A percentile compares a stretch with the other conserved stretches of the same genome.
Evolutionary conservation across 345 rosid species (phyloP).

Genomic region (Mallotus nudiflorus): DNA sequence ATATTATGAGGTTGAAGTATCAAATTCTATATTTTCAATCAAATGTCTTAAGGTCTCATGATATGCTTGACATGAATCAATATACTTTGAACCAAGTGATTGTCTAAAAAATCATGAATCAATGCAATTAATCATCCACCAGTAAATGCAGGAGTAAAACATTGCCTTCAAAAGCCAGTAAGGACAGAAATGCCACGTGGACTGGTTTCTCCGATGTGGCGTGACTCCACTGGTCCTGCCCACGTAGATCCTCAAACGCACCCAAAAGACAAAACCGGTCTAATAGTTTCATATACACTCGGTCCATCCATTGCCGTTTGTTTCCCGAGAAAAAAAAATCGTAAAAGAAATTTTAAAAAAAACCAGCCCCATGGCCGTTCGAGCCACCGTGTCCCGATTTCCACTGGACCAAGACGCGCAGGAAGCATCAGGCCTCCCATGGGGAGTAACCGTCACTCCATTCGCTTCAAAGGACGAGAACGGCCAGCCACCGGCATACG

Average conservation of each 20-base stretch:
- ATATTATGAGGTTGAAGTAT: too few species aligned
- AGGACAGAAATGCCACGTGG: not conserved
- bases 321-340: slow-evolving; percentile 14
- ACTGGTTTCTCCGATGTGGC: slow-evolving; percentile 13
- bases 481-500: slow-evolving; percentile 70
- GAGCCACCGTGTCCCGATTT: slow-evolving; percentile 79
- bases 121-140: too few species aligned
- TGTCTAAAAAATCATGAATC: too few species aligned
- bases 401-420: slow-evolving; percentile 77
- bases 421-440: slow-evolving; percentile 81
- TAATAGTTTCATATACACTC: not conserved
- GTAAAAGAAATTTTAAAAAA: not conserved
- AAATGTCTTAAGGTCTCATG: too few species aligned
- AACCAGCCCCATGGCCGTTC: slow-evolving; percentile 58
- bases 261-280: not conserved
- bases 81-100: too few species aligned
- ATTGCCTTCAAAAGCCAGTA: too few species aligned
- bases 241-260: slow-evolving; percentile 1
- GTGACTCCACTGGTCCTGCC: slow-evolving; percentile 8
- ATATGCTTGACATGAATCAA: too few species aligned
- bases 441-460: slow-evolving; percentile 92
- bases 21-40: too few species aligned
- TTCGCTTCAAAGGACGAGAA: slow-evolving; percentile 84
- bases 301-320: slow-evolving; percentile 13
- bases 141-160: too few species aligned